phyloP scores from a whole-genome alignment of 805 yeast species.

The Metschnikowia proteae region DNA sequence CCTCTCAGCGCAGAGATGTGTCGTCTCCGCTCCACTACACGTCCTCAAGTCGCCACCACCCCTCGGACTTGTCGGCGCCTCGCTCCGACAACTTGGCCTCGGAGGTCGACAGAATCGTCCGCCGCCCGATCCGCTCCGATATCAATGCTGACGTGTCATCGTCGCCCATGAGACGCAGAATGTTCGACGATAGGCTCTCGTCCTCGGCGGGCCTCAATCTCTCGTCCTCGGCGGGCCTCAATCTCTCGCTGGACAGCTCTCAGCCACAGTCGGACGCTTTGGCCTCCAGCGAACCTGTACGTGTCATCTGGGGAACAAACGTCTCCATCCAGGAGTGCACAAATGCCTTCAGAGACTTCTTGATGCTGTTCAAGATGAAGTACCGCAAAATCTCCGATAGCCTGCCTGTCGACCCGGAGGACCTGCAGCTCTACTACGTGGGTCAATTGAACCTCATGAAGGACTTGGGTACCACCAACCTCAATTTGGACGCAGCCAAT shows the following conservation, averaged over 20 bases:
- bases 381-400: conserved; percentile 57
- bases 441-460: conserved; percentile 71
- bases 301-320: conserved; percentile 98
- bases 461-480: conserved; percentile 71
- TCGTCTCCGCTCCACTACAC: conserved; percentile 53
- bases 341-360: conserved; percentile 72
- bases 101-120: conserved; percentile 41
- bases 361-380: conserved; percentile 77
- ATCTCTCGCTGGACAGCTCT: conserved; percentile 20
- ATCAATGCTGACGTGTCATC: conserved; percentile 69
- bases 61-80: conserved; percentile 32
- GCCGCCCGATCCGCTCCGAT: conserved; percentile 71
- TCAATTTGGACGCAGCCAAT: conserved; percentile 82
- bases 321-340: conserved; percentile 88
- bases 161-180: conserved; percentile 56
- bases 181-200: conserved; percentile 43
- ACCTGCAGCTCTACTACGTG: conserved; percentile 71
- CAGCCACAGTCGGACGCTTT: conserved; percentile 26
- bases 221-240: conserved; percentile 12
- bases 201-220: conserved; percentile 13
- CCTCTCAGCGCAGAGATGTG: conserved; percentile 27
- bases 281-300: conserved; percentile 60
- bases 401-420: conserved; percentile 44
- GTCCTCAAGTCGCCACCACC: conserved; percentile 32
- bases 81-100: conserved; percentile 46